Evolutionary conservation across 2,329 filamentous ascomycete genomes (phyloP).

Genomic region (Sporothrix luriei): DNA sequence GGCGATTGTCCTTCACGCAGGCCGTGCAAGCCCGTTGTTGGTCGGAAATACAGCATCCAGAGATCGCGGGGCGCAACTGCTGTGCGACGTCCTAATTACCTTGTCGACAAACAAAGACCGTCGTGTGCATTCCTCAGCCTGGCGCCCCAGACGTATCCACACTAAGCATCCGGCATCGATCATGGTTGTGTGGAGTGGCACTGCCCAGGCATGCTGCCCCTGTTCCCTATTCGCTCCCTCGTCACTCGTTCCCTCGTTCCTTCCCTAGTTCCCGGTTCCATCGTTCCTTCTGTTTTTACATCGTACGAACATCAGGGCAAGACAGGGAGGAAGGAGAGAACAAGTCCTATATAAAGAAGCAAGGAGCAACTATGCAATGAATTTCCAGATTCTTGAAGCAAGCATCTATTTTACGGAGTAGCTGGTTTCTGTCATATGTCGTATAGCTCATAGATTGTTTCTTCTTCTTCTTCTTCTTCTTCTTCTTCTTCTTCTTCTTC

Average conservation of each 20-base stretch:
- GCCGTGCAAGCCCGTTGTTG: slow-evolving; percentile 1
- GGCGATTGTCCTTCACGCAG: neutral
- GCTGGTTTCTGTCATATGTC: no score
- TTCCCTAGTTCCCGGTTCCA: no score
- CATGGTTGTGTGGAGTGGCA: neutral
- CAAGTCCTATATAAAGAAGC: neutral
- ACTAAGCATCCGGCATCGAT: neutral
- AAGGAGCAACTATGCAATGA: neutral
- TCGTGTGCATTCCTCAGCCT: slow-evolving; percentile 8
- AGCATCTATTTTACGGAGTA: neutral
- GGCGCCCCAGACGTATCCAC: neutral
- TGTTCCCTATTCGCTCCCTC: neutral
- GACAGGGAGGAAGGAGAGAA: neutral
- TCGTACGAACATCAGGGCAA: neutral
- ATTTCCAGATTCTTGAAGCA: neutral
- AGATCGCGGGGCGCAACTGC: neutral
- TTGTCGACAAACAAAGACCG: neutral
- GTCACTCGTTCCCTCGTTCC: no score
- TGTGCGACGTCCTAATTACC: neutral
- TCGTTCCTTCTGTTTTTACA: no score
- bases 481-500: no score
- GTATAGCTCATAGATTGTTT: no score
- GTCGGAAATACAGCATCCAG: neutral
- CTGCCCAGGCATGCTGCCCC: neutral
- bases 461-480: no score